Conservation (phyloP, 345 rosid species). For the Excoecaria cochinchinensis region DNA sequence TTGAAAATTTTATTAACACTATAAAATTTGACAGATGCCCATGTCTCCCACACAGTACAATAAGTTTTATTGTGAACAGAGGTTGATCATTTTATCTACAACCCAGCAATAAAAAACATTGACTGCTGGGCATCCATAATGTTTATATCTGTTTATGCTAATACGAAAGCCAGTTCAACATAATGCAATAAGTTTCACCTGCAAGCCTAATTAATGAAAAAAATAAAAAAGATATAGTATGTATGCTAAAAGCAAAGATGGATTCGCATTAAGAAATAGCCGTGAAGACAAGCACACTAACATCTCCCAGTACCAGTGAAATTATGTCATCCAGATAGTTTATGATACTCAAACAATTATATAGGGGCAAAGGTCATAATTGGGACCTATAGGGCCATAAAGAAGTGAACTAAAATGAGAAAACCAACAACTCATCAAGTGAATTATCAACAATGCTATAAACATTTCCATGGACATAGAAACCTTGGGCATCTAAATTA, state of each 20-base stretch:
- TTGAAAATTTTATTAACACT: slow-evolving; percentile 8
- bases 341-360: neutral
- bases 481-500: neutral
- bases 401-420: slow-evolving; percentile 5
- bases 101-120: neutral
- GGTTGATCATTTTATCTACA: slow-evolving; percentile 3
- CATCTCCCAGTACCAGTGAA: neutral
- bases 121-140: neutral
- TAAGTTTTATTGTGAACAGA: neutral
- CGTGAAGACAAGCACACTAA: neutral
- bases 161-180: neutral
- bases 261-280: neutral
- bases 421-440: neutral
- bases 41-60: slow-evolving; percentile 1
- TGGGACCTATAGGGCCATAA: neutral
- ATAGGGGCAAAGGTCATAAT: neutral
- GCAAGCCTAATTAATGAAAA: neutral
- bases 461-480: neutral
- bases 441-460: neutral
- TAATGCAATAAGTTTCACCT: neutral
- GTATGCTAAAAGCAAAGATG: neutral
- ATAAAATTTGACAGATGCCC: slow-evolving; percentile 2
- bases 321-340: neutral
- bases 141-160: neutral
- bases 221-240: neutral